These are phyloP conservation scores for Diaporthe sp. DNA, from an alignment of 2,329 filamentous ascomycete species.

Conservation along the genomic window DNA sequence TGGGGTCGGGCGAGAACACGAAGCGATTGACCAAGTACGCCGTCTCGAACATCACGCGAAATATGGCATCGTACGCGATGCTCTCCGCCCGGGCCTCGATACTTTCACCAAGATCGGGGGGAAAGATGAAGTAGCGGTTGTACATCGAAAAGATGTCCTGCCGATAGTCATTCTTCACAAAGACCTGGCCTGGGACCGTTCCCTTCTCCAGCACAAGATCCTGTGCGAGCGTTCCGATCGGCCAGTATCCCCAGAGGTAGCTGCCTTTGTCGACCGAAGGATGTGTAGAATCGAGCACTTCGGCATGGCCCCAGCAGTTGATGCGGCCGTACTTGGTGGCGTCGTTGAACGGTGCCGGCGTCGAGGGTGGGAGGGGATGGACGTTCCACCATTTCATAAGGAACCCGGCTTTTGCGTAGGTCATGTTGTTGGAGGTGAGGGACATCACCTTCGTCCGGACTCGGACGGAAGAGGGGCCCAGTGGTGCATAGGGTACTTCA, in stretches of 20 bases:
- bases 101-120: not conserved
- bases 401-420: slow-evolving; percentile 22
- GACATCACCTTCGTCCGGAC: slow-evolving; percentile 32
- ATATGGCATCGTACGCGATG: slow-evolving; percentile 19
- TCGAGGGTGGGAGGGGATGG: slow-evolving; percentile 21
- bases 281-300: slow-evolving; percentile 32
- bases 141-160: slow-evolving; percentile 26
- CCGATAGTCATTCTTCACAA: slow-evolving; percentile 20
- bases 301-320: slow-evolving; percentile 31
- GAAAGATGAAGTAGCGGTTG: slow-evolving; percentile 28
- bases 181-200: slow-evolving; percentile 1
- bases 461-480: slow-evolving; percentile 18
- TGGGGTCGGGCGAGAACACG: slow-evolving; percentile 7
- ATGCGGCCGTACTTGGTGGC: slow-evolving; percentile 29
- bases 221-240: slow-evolving; percentile 33
- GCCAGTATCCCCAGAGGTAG: slow-evolving; percentile 27
- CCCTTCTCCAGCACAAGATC: slow-evolving; percentile 13
- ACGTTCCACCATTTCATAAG: slow-evolving; percentile 25
- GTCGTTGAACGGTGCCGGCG: slow-evolving; percentile 24
- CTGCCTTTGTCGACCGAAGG: slow-evolving; percentile 19
- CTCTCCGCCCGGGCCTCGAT: slow-evolving; percentile 6
- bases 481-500: slow-evolving; percentile 5
- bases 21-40: slow-evolving; percentile 22
- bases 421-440: slow-evolving; percentile 25
- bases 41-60: slow-evolving; percentile 32